A percentile compares a stretch with the other conserved stretches of the same genome.
These are phyloP conservation scores for Crataegus laevigata DNA, from an alignment of 306 rosid species.

Conservation along the genomic window DNA sequence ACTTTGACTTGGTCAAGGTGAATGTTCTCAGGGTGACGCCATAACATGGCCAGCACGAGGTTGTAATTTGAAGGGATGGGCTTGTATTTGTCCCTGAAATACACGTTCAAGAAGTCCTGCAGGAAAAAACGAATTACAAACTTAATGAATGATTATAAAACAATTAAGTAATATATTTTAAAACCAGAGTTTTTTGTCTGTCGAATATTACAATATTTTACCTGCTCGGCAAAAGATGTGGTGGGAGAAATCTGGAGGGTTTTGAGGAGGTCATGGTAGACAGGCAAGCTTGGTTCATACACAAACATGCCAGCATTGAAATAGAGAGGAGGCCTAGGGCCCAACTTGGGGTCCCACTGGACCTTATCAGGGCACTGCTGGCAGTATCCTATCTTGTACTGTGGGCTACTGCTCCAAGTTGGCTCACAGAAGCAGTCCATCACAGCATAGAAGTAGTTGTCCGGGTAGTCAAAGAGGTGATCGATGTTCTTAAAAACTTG, in stretches of 20 bases:
- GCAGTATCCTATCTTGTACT: conserved; percentile 53
- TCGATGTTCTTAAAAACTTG: conserved; percentile 71
- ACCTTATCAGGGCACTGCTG: conserved; percentile 72
- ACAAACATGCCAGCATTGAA: conserved; percentile 89
- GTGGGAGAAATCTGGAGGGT: conserved; percentile 35
- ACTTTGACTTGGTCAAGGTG: conserved; percentile 57
- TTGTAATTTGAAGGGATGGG: conserved; percentile 60
- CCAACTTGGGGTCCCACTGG: conserved; percentile 44
- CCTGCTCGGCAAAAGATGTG: conserved; percentile 85
- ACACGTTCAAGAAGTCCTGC: conserved; percentile 70
- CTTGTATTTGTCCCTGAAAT: conserved; percentile 45
- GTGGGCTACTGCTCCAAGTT: conserved; percentile 58
- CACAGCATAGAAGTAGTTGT: conserved; percentile 55
- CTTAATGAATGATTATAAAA: too few species aligned
- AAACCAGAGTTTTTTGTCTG: background rate
- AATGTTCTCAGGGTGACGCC: conserved; percentile 80
- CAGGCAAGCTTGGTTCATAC: conserved; percentile 40
- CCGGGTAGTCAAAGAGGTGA: conserved; percentile 49
- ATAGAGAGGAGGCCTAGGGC: conserved; percentile 64
- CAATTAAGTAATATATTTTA: too few species aligned
- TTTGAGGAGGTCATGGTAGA: conserved; percentile 44
- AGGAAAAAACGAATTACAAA: background rate
- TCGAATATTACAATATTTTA: background rate
- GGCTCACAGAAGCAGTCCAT: conserved; percentile 83
- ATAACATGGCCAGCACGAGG: conserved; percentile 65